A percentile compares a stretch with the other conserved stretches of the same genome.
Evolutionary conservation across 2,329 filamentous ascomycete species (phyloP).

Genomic region (Diplodia corticola): DNA sequence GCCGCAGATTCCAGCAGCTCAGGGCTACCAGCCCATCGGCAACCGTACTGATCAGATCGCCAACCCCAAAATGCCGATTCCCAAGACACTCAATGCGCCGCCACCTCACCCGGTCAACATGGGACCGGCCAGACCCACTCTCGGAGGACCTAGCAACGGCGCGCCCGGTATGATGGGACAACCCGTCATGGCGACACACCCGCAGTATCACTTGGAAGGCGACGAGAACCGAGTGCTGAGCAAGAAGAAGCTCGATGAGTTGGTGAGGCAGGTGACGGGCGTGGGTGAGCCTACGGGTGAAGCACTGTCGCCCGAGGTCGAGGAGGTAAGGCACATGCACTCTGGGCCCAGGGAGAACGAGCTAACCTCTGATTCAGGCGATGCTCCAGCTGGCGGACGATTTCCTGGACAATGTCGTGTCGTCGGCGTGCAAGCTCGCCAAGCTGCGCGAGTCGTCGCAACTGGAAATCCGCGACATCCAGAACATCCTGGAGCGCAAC

Average conservation of each 20-base stretch:
- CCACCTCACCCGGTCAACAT: conserved; percentile 74
- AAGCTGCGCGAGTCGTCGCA: conserved; percentile 90
- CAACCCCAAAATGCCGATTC: conserved; percentile 74
- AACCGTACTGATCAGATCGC: conserved; percentile 42
- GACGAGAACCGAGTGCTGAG: conserved; percentile 92
- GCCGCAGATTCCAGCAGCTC: conserved; percentile 33
- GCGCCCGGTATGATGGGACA: conserved; percentile 83
- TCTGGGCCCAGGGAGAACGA: background rate
- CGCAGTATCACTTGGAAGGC: conserved; percentile 82
- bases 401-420: conserved; percentile 89
- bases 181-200: conserved; percentile 78
- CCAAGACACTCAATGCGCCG: conserved; percentile 73
- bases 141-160: conserved; percentile 73
- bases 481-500: conserved; percentile 59
- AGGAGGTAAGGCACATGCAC: conserved; percentile 67
- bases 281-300: conserved; percentile 74
- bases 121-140: conserved; percentile 74
- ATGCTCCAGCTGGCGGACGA: conserved; percentile 88
- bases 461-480: conserved; percentile 73
- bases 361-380: conserved; percentile 27
- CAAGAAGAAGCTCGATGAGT: conserved; percentile 95
- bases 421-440: conserved; percentile 83
- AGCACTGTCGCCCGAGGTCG: conserved; percentile 83
- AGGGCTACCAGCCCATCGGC: conserved; percentile 36
- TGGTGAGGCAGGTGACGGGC: conserved; percentile 91